These are phyloP conservation scores for Lumnitzera racemosa DNA, from an alignment of 345 rosid species.

Conservation along the genomic window DNA sequence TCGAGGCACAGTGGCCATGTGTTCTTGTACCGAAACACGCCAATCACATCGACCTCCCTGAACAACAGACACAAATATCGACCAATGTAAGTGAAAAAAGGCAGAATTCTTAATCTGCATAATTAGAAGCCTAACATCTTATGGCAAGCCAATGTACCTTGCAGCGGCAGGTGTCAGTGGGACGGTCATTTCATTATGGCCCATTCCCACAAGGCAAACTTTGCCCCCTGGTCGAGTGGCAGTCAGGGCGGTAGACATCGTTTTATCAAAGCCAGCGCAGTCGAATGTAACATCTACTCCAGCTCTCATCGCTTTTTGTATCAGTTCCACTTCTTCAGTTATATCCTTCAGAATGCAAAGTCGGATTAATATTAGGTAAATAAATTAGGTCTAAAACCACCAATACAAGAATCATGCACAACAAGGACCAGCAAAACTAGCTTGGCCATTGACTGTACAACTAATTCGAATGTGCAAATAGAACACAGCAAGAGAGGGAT, in stretches of 20 bases:
- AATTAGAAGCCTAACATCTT: neutral
- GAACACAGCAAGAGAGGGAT: too few relatives aligned
- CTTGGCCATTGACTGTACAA: too few relatives aligned
- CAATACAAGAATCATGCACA: too few relatives aligned
- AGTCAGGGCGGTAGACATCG: conserved; percentile 74
- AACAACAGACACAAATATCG: neutral
- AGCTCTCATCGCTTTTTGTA: conserved; percentile 54
- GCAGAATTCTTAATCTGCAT: too few relatives aligned
- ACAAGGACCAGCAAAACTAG: too few relatives aligned
- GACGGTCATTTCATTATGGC: conserved; percentile 66
- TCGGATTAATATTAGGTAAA: too few relatives aligned
- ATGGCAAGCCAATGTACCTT: conserved; percentile 28
- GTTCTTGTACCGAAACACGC: conserved; percentile 71
- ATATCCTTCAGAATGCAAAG: conserved; percentile 38
- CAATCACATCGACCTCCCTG: conserved; percentile 89
- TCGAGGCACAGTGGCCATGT: conserved; percentile 87
- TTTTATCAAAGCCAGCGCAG: conserved; percentile 83
- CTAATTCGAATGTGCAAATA: too few relatives aligned
- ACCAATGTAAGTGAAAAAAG: too few relatives aligned
- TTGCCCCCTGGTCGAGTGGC: conserved; percentile 83
- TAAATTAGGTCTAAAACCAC: too few relatives aligned
- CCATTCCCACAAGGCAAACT: conserved; percentile 91
- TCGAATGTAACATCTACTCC: conserved; percentile 71
- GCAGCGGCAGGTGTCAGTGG: conserved; percentile 91
- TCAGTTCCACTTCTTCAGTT: conserved; percentile 49